These are phyloP conservation scores for Ustulina deusta DNA, from an alignment of 2,329 filamentous ascomycete genomes.

Conservation along the genomic window DNA sequence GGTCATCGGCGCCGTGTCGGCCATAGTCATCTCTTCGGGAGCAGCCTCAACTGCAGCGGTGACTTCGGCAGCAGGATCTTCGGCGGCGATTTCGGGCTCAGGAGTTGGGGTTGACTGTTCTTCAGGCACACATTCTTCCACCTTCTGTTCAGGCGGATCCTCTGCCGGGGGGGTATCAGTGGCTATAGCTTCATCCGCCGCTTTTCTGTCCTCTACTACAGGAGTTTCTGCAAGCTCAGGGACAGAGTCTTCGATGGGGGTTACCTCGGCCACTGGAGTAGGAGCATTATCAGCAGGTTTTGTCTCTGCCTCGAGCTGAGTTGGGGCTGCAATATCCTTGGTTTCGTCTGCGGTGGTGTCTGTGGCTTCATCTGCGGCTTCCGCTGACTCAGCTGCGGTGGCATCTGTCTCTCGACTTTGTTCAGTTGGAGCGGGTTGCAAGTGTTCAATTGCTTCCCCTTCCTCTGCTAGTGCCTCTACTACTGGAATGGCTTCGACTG, in stretches of 20 bases:
- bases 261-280: slow-evolving; percentile 2
- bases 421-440: not conserved
- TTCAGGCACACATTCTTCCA: slow-evolving; percentile 15
- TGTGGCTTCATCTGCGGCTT: slow-evolving; percentile 6
- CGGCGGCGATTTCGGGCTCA: not conserved
- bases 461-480: slow-evolving; percentile 21
- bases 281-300: slow-evolving; percentile 11
- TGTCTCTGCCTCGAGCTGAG: slow-evolving; percentile 17
- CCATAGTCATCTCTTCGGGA: slow-evolving; percentile 8
- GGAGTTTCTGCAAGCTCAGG: slow-evolving; percentile 21
- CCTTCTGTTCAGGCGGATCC: slow-evolving; percentile 6
- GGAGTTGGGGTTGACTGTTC: not conserved
- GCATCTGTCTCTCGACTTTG: slow-evolving; percentile 14
- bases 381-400: not conserved
- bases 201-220: slow-evolving; percentile 8
- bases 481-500: slow-evolving; percentile 1
- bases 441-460: not conserved
- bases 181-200: slow-evolving; percentile 14
- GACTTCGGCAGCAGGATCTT: slow-evolving; percentile 9
- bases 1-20: slow-evolving; percentile 15
- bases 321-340: slow-evolving; percentile 12
- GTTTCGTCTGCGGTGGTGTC: slow-evolving; percentile 7
- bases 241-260: slow-evolving; percentile 15
- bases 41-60: not conserved
- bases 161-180: not conserved